These are phyloP conservation scores for Lipomyces kockii DNA, from an alignment of 805 yeast species.

Conservation along the genomic window DNA sequence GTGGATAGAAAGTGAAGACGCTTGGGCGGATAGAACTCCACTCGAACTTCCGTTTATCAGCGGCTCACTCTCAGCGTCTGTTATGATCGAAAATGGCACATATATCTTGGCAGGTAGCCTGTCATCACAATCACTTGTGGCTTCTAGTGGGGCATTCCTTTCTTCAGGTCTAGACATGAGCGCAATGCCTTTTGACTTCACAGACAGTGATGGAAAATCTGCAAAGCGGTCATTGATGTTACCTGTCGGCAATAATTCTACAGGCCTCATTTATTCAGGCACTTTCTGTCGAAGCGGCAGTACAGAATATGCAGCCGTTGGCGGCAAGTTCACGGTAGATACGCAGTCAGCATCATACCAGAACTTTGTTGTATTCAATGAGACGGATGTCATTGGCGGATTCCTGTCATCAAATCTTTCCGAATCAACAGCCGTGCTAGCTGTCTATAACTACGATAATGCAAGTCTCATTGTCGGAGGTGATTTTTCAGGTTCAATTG, in stretches of 20 bases:
- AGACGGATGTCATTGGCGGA: slow-evolving; percentile 38
- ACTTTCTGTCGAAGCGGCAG: slow-evolving; percentile 54
- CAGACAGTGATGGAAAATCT: not conserved
- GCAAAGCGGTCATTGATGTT: not conserved
- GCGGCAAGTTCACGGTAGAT: slow-evolving; percentile 55
- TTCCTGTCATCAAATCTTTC: slow-evolving; percentile 31
- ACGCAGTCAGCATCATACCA: slow-evolving; percentile 39
- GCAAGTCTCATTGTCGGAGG: slow-evolving; percentile 45
- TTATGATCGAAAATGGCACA: slow-evolving; percentile 1
- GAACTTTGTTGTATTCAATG: slow-evolving; percentile 44
- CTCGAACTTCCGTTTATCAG: slow-evolving; percentile 23
- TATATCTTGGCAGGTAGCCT: slow-evolving; percentile 29
- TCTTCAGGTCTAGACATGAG: slow-evolving; percentile 3
- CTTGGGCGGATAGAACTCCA: slow-evolving; percentile 24
- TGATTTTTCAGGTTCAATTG: slow-evolving; percentile 39
- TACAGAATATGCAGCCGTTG: slow-evolving; percentile 52
- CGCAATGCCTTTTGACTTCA: slow-evolving; percentile 19
- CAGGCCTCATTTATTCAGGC: slow-evolving; percentile 45
- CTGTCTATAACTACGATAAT: slow-evolving; percentile 39
- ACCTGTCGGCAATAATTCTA: not conserved
- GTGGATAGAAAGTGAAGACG: slow-evolving; percentile 31
- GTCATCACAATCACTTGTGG: slow-evolving; percentile 15
- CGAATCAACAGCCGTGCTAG: slow-evolving; percentile 37
- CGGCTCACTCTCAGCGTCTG: slow-evolving; percentile 27
- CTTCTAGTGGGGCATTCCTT: slow-evolving; percentile 25